These are phyloP conservation scores for Didymella glomerata DNA, from an alignment of 2,329 filamentous ascomycete genomes.

Conservation along the genomic window DNA sequence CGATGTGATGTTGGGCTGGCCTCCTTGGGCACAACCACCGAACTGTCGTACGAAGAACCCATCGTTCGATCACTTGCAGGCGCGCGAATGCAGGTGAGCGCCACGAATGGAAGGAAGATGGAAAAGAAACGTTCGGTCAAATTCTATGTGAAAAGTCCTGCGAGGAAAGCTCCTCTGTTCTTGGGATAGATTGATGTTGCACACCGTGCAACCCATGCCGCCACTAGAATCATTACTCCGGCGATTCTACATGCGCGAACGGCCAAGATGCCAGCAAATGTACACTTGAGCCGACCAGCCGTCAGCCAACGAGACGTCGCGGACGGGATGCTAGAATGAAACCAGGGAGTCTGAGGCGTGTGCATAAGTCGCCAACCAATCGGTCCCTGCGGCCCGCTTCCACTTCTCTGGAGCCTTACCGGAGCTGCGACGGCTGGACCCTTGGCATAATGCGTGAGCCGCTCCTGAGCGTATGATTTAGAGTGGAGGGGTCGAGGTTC, in stretches of 20 bases:
- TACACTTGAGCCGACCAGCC: conserved; percentile 4
- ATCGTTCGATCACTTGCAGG: conserved; percentile 27
- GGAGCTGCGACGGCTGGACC: conserved; percentile 21
- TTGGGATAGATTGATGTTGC: conserved; percentile 15
- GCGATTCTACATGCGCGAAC: conserved; percentile 11
- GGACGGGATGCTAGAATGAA: conserved; percentile 11
- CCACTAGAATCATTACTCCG: conserved; percentile 17
- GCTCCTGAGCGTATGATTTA: conserved; percentile 17
- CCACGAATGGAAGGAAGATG: conserved; percentile 11
- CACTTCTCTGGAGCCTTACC: conserved; percentile 9
- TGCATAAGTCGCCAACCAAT: conserved; percentile 5
- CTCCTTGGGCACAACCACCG: conserved; percentile 24
- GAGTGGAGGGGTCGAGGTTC: conserved; percentile 17
- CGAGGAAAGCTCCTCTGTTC: conserved; percentile 3
- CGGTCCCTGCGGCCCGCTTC: conserved; percentile 23
- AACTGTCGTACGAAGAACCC: conserved; percentile 29
- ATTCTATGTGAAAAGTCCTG: conserved; percentile 15
- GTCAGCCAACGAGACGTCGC: conserved; percentile 20
- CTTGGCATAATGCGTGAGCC: conserved; percentile 22
- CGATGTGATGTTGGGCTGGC: conserved; percentile 15
- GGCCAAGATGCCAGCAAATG: conserved; percentile 19
- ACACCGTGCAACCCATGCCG: conserved; percentile 22
- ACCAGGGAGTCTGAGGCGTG: not conserved
- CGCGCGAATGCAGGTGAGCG: conserved; percentile 24
- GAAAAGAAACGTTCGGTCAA: conserved; percentile 15